Evolutionary conservation across 345 rosid genomes (phyloP).

Genomic region (Capsella bursapastoris): DNA sequence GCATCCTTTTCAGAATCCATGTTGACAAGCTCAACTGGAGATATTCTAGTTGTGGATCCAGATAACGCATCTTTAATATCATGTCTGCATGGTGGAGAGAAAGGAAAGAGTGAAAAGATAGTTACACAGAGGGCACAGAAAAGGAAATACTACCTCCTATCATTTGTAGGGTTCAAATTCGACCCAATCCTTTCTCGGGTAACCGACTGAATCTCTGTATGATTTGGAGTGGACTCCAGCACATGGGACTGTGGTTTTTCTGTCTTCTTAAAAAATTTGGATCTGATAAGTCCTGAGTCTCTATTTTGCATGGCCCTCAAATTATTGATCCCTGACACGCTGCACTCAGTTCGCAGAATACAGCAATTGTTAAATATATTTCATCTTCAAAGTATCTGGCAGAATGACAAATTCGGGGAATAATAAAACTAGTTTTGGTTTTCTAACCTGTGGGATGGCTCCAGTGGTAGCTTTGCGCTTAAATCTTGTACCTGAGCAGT

Average conservation of each 20-base stretch:
- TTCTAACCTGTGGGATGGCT: conserved; percentile 54
- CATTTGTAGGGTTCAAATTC: conserved; percentile 27
- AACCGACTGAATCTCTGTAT: conserved; percentile 42
- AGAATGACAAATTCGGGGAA: neutral
- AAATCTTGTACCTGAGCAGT: conserved; percentile 42
- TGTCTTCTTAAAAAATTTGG: conserved; percentile 48
- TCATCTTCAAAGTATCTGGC: conserved; percentile 5
- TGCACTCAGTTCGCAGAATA: conserved; percentile 31
- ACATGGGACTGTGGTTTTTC: conserved; percentile 44
- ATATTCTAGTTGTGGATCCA: conserved; percentile 40
- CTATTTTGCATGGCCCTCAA: conserved; percentile 40
- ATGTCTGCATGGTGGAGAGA: conserved; percentile 46
- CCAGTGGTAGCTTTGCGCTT: conserved; percentile 41
- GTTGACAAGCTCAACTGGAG: conserved; percentile 43
- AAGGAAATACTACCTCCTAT: conserved; percentile 22
- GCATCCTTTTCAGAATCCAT: conserved; percentile 39
- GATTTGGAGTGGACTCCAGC: conserved; percentile 41
- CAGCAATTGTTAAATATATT: conserved; percentile 13
- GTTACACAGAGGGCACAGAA: neutral
- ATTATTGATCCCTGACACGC: conserved; percentile 40
- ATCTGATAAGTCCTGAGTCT: conserved; percentile 48
- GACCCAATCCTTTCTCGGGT: conserved; percentile 40
- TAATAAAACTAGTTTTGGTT: conserved; percentile 17
- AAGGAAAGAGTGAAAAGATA: conserved; percentile 9
- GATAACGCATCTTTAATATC: conserved; percentile 34